These are phyloP conservation scores for Neonectria hederae DNA, from an alignment of 2,329 filamentous ascomycete genomes.

Conservation along the genomic window DNA sequence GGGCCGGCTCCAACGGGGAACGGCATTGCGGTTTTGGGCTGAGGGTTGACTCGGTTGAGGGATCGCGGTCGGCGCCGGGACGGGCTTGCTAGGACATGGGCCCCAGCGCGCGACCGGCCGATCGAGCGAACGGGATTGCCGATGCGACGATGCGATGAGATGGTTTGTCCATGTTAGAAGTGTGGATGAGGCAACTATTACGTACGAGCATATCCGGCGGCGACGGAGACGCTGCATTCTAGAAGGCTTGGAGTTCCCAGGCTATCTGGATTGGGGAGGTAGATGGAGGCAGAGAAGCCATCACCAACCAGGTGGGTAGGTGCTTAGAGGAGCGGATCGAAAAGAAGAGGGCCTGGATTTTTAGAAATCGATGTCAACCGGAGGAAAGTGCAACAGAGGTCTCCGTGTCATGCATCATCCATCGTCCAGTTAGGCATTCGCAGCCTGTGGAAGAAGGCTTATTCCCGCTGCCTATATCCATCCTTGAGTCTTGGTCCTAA, in stretches of 20 bases:
- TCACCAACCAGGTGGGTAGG: not conserved
- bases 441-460: not conserved
- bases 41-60: not conserved
- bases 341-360: not conserved
- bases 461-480: not conserved
- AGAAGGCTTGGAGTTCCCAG: conserved; percentile 4
- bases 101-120: conserved; percentile 7
- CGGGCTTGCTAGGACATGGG: conserved; percentile 8
- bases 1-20: conserved; percentile 18
- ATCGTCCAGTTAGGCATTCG: not conserved
- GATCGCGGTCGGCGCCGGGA: conserved; percentile 10
- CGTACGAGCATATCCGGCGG: conserved; percentile 28
- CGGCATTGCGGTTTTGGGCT: conserved; percentile 15
- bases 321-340: not conserved
- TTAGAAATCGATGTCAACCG: not conserved
- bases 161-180: not conserved
- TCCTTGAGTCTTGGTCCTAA: conserved; percentile 1
- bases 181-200: conserved; percentile 32
- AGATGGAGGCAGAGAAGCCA: not conserved
- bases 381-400: not conserved
- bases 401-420: not conserved
- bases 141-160: conserved; percentile 7
- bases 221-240: conserved; percentile 12
- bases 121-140: conserved; percentile 25
- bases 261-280: not conserved